A percentile compares a stretch with the other conserved stretches of the same genome.
Evolutionary conservation across 139 green algal genomes (phyloP).

Genomic region (Micromonas pusilla): DNA sequence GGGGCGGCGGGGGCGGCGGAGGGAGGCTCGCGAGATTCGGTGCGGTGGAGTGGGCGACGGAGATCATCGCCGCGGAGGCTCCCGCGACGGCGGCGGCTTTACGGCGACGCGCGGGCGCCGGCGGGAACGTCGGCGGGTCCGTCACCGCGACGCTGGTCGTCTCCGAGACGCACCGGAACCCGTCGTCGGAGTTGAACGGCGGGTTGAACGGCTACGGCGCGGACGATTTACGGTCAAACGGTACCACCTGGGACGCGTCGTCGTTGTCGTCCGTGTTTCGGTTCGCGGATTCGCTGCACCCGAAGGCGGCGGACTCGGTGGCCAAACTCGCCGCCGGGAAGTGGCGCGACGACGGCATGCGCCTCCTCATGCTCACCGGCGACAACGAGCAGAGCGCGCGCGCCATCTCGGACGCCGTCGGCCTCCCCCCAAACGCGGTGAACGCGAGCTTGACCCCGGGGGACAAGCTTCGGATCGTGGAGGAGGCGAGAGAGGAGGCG

Average conservation of each 20-base stretch:
- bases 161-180: too few relatives aligned
- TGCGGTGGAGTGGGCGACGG: not conserved
- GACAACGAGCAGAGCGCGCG: constrained; percentile 57
- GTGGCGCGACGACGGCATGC: constrained; percentile 23
- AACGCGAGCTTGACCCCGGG: constrained; percentile 58
- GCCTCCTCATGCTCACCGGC: constrained; percentile 58
- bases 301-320: constrained; percentile 46
- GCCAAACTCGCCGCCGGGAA: constrained; percentile 44
- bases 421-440: constrained; percentile 45
- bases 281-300: constrained; percentile 63
- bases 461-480: constrained; percentile 57
- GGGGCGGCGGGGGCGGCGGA: not conserved
- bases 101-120: too few relatives aligned
- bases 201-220: not conserved
- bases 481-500: constrained; percentile 22
- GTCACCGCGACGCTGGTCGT: too few relatives aligned
- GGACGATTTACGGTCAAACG: not conserved
- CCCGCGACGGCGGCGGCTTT: too few relatives aligned
- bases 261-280: constrained; percentile 33
- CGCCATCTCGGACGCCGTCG: constrained; percentile 49
- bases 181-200: too few relatives aligned
- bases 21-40: not conserved
- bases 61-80: too few relatives aligned
- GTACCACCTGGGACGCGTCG: not conserved
- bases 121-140: too few relatives aligned